phyloP scores from a whole-genome alignment of 208 protist species.

The Leishmania gerbilli region DNA sequence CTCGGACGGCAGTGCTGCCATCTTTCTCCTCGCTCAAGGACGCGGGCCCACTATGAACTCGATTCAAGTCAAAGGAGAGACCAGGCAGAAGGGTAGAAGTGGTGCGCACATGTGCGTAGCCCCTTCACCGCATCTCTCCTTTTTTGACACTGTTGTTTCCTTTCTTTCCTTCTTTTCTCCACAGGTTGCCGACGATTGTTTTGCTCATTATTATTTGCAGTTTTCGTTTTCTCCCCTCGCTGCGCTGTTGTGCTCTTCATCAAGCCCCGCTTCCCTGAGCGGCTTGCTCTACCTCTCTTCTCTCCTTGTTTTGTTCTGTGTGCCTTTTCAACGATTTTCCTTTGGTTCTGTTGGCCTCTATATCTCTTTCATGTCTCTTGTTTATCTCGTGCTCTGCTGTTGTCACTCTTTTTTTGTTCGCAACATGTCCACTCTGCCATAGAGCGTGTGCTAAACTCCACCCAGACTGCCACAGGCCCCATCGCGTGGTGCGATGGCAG shows the following conservation, averaged over 20 bases:
- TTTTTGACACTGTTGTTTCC: neutral
- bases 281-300: neutral
- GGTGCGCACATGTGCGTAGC: neutral
- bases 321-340: neutral
- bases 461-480: neutral
- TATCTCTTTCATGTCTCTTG: neutral
- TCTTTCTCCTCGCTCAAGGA: neutral
- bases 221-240: neutral
- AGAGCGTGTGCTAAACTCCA: neutral
- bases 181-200: neutral
- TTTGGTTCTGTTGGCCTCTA: neutral
- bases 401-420: neutral
- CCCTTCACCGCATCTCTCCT: neutral
- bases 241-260: conserved; percentile 1
- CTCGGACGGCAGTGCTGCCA: neutral
- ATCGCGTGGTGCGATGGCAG: neutral
- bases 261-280: neutral
- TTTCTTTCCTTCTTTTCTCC: neutral
- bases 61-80: neutral
- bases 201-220: neutral
- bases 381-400: neutral
- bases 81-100: neutral
- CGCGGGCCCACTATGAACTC: neutral
- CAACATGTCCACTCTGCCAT: neutral
- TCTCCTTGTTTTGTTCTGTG: neutral